Percentiles rank a stretch among this genome's conserved stretches.
These are phyloP conservation scores for Chlorella vulgaris DNA, from an alignment of 139 green algal genomes.

Conservation along the genomic window DNA sequence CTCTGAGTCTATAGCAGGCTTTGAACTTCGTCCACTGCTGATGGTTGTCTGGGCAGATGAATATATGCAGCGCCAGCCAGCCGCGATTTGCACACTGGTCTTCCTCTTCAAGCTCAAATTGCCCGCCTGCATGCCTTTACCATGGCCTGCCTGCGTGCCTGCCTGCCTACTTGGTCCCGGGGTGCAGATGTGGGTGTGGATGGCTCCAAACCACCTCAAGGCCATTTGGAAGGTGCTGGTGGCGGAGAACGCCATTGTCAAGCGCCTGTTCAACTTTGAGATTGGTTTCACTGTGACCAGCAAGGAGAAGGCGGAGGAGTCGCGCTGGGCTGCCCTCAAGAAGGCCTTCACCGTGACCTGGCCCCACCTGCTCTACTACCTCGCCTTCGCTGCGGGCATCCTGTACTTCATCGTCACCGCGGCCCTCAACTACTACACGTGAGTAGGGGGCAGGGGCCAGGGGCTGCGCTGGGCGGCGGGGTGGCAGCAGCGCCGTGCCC, in stretches of 20 bases:
- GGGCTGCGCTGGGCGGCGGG: neutral
- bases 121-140: too few relatives aligned
- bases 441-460: neutral
- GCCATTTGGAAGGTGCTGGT: constrained; percentile 34
- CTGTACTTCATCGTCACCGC: constrained; percentile 34
- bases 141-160: too few relatives aligned
- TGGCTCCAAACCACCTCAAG: constrained; percentile 26
- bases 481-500: neutral
- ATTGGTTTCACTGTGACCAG: constrained; percentile 27
- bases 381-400: neutral
- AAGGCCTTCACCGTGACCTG: constrained; percentile 22
- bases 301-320: constrained; percentile 25
- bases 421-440: constrained; percentile 18
- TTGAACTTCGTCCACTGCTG: too few relatives aligned
- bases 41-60: too few relatives aligned
- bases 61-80: too few relatives aligned
- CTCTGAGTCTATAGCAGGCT: too few relatives aligned
- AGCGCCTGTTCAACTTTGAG: constrained; percentile 32
- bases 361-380: constrained; percentile 37
- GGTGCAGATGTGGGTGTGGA: constrained; percentile 35
- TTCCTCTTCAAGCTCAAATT: too few relatives aligned
- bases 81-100: too few relatives aligned
- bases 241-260: neutral
- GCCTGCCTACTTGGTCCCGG: neutral
- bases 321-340: constrained; percentile 17